Conservation (phyloP, 2,329 filamentous ascomycete genomes). For the Ceratocystis variospora region DNA sequence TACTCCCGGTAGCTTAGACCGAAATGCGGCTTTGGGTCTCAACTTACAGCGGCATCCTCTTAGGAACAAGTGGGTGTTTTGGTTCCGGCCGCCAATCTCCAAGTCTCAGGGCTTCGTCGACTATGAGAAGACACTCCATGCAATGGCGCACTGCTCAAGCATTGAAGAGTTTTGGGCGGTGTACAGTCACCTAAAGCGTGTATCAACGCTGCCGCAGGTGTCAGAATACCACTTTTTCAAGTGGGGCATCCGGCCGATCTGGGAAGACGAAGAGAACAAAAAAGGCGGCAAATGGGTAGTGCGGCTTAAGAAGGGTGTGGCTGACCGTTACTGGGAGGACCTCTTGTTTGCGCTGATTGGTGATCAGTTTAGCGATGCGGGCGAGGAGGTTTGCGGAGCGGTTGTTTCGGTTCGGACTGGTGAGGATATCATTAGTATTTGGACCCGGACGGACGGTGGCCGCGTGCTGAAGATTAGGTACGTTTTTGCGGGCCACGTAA, state of each 20-base stretch:
- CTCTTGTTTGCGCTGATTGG: slow-evolving; percentile 79
- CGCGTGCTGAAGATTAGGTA: slow-evolving; percentile 94
- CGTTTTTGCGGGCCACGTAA: slow-evolving; percentile 24
- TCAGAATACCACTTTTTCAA: slow-evolving; percentile 98
- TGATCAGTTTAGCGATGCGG: slow-evolving; percentile 83
- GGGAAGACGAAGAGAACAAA: slow-evolving; percentile 97
- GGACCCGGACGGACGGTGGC: slow-evolving; percentile 86
- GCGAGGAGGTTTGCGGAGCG: slow-evolving; percentile 87
- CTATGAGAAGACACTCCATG: slow-evolving; percentile 91
- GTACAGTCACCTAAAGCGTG: slow-evolving; percentile 78
- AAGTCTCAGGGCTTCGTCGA: slow-evolving; percentile 80
- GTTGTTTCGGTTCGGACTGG: slow-evolving; percentile 89
- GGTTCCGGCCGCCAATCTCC: slow-evolving; percentile 91
- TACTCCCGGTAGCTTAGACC: slow-evolving; percentile 25
- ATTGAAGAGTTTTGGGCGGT: slow-evolving; percentile 86
- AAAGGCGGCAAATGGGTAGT: slow-evolving; percentile 96
- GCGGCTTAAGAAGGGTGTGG: slow-evolving; percentile 89
- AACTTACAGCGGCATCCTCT: slow-evolving; percentile 35
- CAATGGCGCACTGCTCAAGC: slow-evolving; percentile 67
- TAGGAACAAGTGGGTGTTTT: slow-evolving; percentile 86
- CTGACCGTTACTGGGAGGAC: slow-evolving; percentile 95
- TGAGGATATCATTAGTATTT: slow-evolving; percentile 94
- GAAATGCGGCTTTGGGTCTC: slow-evolving; percentile 3
- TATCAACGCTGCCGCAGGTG: slow-evolving; percentile 74
- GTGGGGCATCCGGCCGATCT: slow-evolving; percentile 88